Base-by-base conservation (phyloP, 2,329 filamentous ascomycete species). In the Blastomyces emzantsi region DNA sequence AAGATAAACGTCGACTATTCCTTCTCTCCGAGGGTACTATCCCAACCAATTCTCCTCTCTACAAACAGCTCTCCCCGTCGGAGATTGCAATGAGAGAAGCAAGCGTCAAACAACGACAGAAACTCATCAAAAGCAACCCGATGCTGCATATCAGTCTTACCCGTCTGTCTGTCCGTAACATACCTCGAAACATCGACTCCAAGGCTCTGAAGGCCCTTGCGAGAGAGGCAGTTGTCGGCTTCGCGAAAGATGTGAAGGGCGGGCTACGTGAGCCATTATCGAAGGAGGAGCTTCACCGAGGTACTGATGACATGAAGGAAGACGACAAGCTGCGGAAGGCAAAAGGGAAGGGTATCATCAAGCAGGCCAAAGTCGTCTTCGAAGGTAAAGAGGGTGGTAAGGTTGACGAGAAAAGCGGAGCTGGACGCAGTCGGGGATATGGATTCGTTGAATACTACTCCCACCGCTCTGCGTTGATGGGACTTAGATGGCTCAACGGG, bases 391-490 rank as follows among this genome's bases (percentile, higher is more conserved):
- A 94, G 69, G 94, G 94, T 56, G 86, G 86, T 71, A 97, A 97
- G 79, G 86, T 96, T 17, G 77, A 83, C 9, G 92, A 96, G 77
- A 82, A 84, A 54, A 86, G 81, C 60, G 91, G 90, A 8, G 91
- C 87, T 7, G 92, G 92, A 57, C 85, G 90, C 73, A 94, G 90
- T 74, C 85, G 93, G 74, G 94, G 94, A 5, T 99, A 99, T 74
- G 94, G 95, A 15, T 99, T 99, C 79, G 89, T 99, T 69, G 94
- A 99, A 78, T 99, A 97, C 77, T 89, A 87, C 67, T 94, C 90
- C 39, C 94, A 99, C 73, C 88, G 94, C 60, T 93, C 89, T 81
- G 94, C 94, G 17, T 82, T 99, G 49, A 97, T 97, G 90, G 94
- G 91, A 30, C 80, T 99, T 66, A 84, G 94, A 57, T 97, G 91